These are phyloP conservation scores for Dichomitus squalens DNA, from an alignment of 1,284 basidiomycete species.

Conservation along the genomic window DNA sequence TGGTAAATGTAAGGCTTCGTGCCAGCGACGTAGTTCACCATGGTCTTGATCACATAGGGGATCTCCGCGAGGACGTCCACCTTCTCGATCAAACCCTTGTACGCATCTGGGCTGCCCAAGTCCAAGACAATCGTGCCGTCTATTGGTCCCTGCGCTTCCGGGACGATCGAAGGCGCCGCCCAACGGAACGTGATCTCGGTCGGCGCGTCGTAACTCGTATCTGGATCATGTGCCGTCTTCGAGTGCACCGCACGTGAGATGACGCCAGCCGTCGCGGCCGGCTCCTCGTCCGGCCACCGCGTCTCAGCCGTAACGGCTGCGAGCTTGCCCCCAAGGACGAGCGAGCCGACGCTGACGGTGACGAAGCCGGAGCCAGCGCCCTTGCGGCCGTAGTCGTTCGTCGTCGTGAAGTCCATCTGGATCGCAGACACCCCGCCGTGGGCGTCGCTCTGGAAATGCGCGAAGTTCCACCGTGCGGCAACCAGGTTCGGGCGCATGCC, in stretches of 20 bases:
- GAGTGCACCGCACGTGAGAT: conserved; percentile 75
- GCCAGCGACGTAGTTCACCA: conserved; percentile 89
- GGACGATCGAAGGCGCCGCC: conserved; percentile 68
- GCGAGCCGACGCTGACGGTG: conserved; percentile 81
- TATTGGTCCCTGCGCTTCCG: conserved; percentile 55
- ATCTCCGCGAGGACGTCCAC: conserved; percentile 97
- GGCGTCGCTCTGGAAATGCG: conserved; percentile 77
- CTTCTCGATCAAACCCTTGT: conserved; percentile 91
- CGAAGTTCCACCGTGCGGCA: conserved; percentile 96
- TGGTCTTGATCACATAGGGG: conserved; percentile 87
- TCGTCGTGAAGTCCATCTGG: conserved; percentile 97
- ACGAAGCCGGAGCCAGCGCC: conserved; percentile 81
- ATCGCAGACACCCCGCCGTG: conserved; percentile 83
- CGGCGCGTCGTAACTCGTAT: conserved; percentile 86
- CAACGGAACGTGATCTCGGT: conserved; percentile 76
- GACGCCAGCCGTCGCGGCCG: conserved; percentile 45
- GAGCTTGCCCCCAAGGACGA: conserved; percentile 80
- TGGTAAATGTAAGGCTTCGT: conserved; percentile 95
- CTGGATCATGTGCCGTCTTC: conserved; percentile 60
- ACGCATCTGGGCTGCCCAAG: conserved; percentile 52
- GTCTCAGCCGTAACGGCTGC: conserved; percentile 75
- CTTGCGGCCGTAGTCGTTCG: conserved; percentile 70
- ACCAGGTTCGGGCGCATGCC: conserved; percentile 97
- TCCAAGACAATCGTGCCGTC: conserved; percentile 58
- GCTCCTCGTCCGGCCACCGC: conserved; percentile 62